Evolutionary conservation across 768 basidiomycete genomes (phyloP).

Genomic region (Rhizopogon rudus): DNA sequence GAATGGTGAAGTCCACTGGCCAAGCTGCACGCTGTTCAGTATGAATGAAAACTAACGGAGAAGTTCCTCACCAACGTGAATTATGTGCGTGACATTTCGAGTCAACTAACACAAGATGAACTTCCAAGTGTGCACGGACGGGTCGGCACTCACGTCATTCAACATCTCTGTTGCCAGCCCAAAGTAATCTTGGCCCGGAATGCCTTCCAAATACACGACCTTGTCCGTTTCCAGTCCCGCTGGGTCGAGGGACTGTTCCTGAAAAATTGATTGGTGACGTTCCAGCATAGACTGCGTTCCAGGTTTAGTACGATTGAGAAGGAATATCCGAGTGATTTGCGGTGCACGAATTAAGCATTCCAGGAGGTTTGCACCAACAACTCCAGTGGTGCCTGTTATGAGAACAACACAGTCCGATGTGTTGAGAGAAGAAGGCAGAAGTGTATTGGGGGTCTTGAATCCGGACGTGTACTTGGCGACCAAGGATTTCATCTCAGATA

Average conservation of each 20-base stretch:
- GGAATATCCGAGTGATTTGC: constrained; percentile 14
- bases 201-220: constrained; percentile 24
- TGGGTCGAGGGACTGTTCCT: constrained; percentile 21
- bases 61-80: constrained; percentile 1
- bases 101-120: neutral
- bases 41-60: neutral
- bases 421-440: neutral
- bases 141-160: neutral
- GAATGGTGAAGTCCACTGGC: constrained; percentile 34
- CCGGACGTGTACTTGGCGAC: neutral
- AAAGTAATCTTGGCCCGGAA: neutral
- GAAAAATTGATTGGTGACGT: constrained; percentile 20
- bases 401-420: constrained; percentile 13
- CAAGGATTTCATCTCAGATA: neutral
- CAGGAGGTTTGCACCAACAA: constrained; percentile 19
- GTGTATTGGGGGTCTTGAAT: neutral
- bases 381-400: constrained; percentile 28
- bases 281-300: constrained; percentile 9
- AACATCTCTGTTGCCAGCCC: neutral
- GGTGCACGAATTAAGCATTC: neutral
- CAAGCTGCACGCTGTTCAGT: constrained; percentile 23
- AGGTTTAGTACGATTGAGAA: constrained; percentile 16
- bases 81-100: constrained; percentile 1
- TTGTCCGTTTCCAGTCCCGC: constrained; percentile 20
- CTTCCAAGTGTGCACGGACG: neutral